A percentile compares a stretch with the other conserved stretches of the same genome.
Conservation (phyloP, 176 grass and related monocot species). For the Cenchrus fungigraminus region DNA sequence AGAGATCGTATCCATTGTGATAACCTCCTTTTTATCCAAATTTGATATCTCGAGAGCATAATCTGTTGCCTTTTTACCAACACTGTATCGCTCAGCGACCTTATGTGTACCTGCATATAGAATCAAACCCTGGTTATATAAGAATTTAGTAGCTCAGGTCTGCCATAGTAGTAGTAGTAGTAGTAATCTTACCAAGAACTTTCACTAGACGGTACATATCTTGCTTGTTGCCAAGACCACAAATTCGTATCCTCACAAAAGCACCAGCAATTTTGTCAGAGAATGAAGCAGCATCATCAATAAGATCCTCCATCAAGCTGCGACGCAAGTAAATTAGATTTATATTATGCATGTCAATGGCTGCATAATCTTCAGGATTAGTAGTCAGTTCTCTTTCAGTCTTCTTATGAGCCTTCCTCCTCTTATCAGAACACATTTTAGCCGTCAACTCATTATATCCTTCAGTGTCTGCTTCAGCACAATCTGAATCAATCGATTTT, state of each 20-base stretch:
- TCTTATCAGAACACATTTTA: constrained; percentile 55
- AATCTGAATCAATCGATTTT: constrained; percentile 51
- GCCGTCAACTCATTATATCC: constrained; percentile 48
- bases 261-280: constrained; percentile 79
- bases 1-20: constrained; percentile 89
- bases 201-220: constrained; percentile 98
- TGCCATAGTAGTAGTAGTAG: background rate
- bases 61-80: constrained; percentile 94
- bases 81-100: constrained; percentile 72
- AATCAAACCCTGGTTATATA: constrained; percentile 42
- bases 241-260: constrained; percentile 94
- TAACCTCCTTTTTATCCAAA: constrained; percentile 90
- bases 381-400: constrained; percentile 52
- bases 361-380: constrained; percentile 88
- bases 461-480: constrained; percentile 59
- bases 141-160: constrained; percentile 34
- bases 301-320: constrained; percentile 78
- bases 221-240: constrained; percentile 79
- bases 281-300: constrained; percentile 73
- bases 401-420: constrained; percentile 69
- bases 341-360: constrained; percentile 95
- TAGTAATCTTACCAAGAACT: constrained; percentile 78
- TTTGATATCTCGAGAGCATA: constrained; percentile 92
- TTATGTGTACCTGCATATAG: constrained; percentile 78
- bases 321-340: constrained; percentile 91